These are phyloP conservation scores for Fusarium pseudograminearum DNA, from an alignment of 2,329 filamentous ascomycete species.

Conservation along the genomic window DNA sequence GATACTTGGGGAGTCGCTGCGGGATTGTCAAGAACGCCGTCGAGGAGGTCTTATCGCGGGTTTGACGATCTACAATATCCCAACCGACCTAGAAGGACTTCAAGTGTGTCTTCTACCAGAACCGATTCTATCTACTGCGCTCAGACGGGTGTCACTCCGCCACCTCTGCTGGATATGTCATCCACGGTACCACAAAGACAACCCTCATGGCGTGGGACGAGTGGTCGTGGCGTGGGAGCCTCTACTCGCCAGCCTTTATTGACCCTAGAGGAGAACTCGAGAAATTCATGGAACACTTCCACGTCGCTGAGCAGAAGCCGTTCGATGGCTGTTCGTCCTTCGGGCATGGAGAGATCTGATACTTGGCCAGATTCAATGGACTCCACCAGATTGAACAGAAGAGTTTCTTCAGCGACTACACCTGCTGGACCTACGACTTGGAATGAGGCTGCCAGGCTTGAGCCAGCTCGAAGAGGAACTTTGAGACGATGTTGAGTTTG, in stretches of 20 bases:
- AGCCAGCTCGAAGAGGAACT: neutral
- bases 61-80: neutral
- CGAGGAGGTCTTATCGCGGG: neutral
- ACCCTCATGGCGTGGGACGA: neutral
- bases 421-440: neutral
- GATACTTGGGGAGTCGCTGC: fast-evolving
- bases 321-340: neutral
- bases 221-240: fast-evolving
- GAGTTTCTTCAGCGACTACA: neutral
- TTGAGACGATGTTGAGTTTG: neutral
- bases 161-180: constrained; percentile 2
- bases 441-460: neutral
- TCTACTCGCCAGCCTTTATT: neutral
- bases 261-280: fast-evolving
- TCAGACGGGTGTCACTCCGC: neutral
- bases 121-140: constrained; percentile 18
- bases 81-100: neutral
- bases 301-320: neutral
- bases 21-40: neutral
- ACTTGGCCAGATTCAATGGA: no score
- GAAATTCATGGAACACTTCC: fast-evolving
- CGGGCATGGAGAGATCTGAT: fast-evolving
- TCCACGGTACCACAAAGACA: neutral
- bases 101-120: neutral
- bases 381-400: fast-evolving